Evolutionary conservation across 176 grass and related monocot species (phyloP), one percentile per base, ranked within the genome.

Genomic region (Zizania latifolia): DNA sequence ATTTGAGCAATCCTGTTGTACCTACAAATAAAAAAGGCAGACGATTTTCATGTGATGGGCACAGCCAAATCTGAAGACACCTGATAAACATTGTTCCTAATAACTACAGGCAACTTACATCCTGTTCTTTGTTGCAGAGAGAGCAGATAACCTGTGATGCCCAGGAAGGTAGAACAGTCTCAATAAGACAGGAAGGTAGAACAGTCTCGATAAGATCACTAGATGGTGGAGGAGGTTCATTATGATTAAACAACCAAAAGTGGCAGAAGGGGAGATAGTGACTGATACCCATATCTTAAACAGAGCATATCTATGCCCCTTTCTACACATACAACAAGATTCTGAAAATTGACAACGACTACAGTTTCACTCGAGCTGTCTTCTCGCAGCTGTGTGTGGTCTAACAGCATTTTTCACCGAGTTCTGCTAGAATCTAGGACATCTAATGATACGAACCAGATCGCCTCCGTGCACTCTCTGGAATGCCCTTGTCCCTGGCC

Each of bases 91-190:
- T 31, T 53, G 12, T 56, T 15, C 6, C 2, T 43, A 22, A 6
- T 48, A 34, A 11, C 23, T 35, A 44, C 63, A 29, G 39, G 6
- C 38, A 33, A 81, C 88, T 91, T 89, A 96, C 92, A 80, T 79
- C 41, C 68, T 96, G 92, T 79, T 96, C 86, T 84, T 84, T 85
- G 3, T 86, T 80, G 83, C 92, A 96, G 32, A 92, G 72, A 23
- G 83, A 85, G 83, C 92, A 96, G 71, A 96, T 87, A 80, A 96
- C 80, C 92, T 95, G 88, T 78, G 65, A 76, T 48, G 23, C n/a
- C 23, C 8, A 61, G 26, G 56, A 69, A 68, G 24, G 80, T 9
- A 75, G 38, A 68, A 58, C 4, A 29, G 63, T 50, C n/a, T 19
- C 21, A 22, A 23, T 14, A 45, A 19, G 62, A 63, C 17, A 67